Conservation (phyloP, 2,329 filamentous ascomycete genomes). For the Lasiodiplodia theobromae region DNA sequence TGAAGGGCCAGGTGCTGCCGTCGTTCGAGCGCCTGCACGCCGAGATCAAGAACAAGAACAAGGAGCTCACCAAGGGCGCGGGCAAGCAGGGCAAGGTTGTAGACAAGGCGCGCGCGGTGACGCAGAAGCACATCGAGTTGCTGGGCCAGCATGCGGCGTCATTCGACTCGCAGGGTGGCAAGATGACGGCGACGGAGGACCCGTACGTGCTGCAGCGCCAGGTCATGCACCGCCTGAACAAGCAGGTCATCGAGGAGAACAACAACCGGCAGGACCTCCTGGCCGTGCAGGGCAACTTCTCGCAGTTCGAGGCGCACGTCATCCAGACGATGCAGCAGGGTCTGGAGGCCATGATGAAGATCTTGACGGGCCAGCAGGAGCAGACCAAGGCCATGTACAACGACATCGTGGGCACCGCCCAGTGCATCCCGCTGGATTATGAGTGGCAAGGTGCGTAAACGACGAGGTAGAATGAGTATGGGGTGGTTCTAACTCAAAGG, state of each 20-base stretch:
- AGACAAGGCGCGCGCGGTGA: conserved; percentile 82
- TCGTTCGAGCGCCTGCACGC: conserved; percentile 90
- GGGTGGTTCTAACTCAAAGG: neutral
- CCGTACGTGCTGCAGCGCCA: conserved; percentile 87
- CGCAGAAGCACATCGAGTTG: conserved; percentile 95
- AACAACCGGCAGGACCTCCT: conserved; percentile 92
- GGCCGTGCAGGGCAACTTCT: conserved; percentile 88
- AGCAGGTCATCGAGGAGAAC: conserved; percentile 94
- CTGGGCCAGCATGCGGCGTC: conserved; percentile 84
- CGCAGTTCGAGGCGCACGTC: conserved; percentile 85
- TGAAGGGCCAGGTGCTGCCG: conserved; percentile 85
- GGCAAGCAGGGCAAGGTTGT: conserved; percentile 88
- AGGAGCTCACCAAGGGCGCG: conserved; percentile 83
- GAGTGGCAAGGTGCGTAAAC: conserved; percentile 74
- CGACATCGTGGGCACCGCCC: conserved; percentile 79
- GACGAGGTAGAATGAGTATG: neutral
- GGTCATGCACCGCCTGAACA: conserved; percentile 82
- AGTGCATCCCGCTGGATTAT: conserved; percentile 81
- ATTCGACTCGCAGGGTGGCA: conserved; percentile 78
- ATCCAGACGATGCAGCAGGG: conserved; percentile 82
- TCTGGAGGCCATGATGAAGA: conserved; percentile 82
- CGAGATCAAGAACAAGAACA: conserved; percentile 95
- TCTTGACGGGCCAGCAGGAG: conserved; percentile 81
- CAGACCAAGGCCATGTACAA: conserved; percentile 80
- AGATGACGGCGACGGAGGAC: conserved; percentile 75